Base-by-base conservation (phyloP, 2,329 filamentous ascomycete species). In the Aspergillus sp. region DNA sequence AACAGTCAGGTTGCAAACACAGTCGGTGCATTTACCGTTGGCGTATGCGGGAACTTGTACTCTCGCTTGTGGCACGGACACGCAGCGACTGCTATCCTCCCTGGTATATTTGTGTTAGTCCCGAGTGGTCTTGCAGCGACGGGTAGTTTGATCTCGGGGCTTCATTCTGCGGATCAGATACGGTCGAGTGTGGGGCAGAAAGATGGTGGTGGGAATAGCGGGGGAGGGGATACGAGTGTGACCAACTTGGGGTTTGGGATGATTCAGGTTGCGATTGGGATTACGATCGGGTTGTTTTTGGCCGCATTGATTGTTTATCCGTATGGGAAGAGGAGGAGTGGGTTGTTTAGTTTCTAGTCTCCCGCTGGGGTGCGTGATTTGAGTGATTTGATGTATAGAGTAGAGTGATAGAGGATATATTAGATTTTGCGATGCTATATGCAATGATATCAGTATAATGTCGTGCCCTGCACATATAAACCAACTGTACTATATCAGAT, bases 61-160 rank as follows among this genome's bases (percentile, higher is more conserved):
- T 85, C 84, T 12, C 79, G 88, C 2, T 58, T 76, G 32, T 67
- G 85, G 10, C 89, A 90, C 63, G 86, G 86, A 1, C 79, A 95
- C 2, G 90, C 90, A 0, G 89, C 89, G 0, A 88, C 88, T 0
- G 85, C 87, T 1, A 88, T 95, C 76, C 72, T 95, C 7, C 90
- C 90, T 0, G 90, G 86, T 4, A 94, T 95, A 53, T 94, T 94
- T 53, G 79, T 83, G 2, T 78, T 82, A 50, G 80, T 84, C 0
- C 81, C 81, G 0, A 78, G 74, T 2, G 81, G 80, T 1, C 67
- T 84, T 2, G 77, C 80, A 2, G 78, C 80, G 0, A 73, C 72
- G 45, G 81, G 81, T 1, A 76, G 72, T 4, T 61, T 84, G 15
- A 73, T 84, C 1, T 71, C 74, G 0, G 80, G 81, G 12, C 70